These are phyloP conservation scores for Didymella arachidicola DNA, from an alignment of 2,329 filamentous ascomycete species.

Conservation along the genomic window DNA sequence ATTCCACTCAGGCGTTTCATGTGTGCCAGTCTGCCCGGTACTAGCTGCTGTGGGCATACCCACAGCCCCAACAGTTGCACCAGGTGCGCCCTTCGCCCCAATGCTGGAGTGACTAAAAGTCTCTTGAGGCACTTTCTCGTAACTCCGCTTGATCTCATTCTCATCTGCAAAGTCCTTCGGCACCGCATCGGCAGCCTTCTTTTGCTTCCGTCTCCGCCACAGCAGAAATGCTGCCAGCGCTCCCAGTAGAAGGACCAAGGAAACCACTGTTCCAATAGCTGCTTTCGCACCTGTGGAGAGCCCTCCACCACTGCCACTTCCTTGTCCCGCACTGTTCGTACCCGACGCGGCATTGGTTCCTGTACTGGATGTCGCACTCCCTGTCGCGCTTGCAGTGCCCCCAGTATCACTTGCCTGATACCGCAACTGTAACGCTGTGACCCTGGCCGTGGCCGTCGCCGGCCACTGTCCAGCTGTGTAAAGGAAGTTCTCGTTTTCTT, in stretches of 20 bases:
- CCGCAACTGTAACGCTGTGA: constrained; percentile 29
- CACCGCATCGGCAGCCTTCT: constrained; percentile 4
- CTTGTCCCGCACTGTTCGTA: not conserved
- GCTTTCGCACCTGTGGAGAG: constrained; percentile 73
- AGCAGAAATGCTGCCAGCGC: constrained; percentile 27
- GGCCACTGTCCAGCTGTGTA: constrained; percentile 27
- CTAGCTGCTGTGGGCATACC: not conserved
- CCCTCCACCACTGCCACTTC: constrained; percentile 51
- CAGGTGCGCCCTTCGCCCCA: not conserved
- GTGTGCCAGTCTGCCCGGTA: not conserved
- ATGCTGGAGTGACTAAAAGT: not conserved
- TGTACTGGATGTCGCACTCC: too few species aligned
- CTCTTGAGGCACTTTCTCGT: not conserved
- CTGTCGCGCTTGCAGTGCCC: constrained; percentile 6
- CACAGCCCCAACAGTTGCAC: not conserved
- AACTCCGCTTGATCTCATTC: constrained; percentile 12
- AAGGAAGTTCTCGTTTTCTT: constrained; percentile 27
- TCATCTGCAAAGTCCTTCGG: constrained; percentile 9
- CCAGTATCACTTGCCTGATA: constrained; percentile 26
- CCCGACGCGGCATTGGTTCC: not conserved
- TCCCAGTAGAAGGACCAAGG: constrained; percentile 75
- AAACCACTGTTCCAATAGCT: constrained; percentile 88
- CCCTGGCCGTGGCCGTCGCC: constrained; percentile 15
- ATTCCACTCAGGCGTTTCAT: constrained; percentile 36
- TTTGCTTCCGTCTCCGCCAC: constrained; percentile 27